Evolutionary conservation across 2,329 filamentous ascomycete genomes (phyloP).

Genomic region (Fusarium robinianum): DNA sequence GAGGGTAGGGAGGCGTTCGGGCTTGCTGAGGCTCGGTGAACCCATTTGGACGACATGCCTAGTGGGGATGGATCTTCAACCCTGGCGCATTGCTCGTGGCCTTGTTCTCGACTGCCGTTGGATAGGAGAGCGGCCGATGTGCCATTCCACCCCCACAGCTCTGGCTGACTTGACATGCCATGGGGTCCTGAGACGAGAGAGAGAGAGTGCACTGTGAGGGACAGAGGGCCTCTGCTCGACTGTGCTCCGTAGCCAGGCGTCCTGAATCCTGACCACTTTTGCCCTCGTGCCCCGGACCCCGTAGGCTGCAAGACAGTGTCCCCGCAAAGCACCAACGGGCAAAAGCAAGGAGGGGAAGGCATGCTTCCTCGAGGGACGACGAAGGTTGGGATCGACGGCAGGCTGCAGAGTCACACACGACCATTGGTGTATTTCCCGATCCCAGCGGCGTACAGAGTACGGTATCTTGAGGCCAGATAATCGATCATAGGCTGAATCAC

Average conservation of each 20-base stretch:
- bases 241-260: too few species aligned
- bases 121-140: slow-evolving; percentile 4
- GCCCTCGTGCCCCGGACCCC: too few species aligned
- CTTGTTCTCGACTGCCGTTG: slow-evolving; percentile 25
- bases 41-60: slow-evolving; percentile 17
- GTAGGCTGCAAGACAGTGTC: too few species aligned
- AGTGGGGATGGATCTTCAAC: slow-evolving; percentile 7
- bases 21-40: slow-evolving; percentile 18
- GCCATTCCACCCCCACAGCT: neutral
- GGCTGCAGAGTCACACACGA: slow-evolving; percentile 8
- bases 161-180: neutral
- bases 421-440: too few species aligned
- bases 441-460: too few species aligned
- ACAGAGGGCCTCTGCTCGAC: too few species aligned
- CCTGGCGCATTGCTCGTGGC: slow-evolving; percentile 27
- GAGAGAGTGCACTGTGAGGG: too few species aligned
- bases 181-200: neutral
- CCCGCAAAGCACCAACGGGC: neutral
- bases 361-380: neutral
- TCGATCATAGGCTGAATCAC: neutral
- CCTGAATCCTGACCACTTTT: too few species aligned
- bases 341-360: neutral
- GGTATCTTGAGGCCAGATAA: neutral
- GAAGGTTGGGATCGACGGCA: neutral
- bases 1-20: neutral